Evolutionary conservation across 1,139 yeast genomes (phyloP), one percentile per base, ranked within the genome.

Genomic region (Hemisphaericaspora subhashii): DNA sequence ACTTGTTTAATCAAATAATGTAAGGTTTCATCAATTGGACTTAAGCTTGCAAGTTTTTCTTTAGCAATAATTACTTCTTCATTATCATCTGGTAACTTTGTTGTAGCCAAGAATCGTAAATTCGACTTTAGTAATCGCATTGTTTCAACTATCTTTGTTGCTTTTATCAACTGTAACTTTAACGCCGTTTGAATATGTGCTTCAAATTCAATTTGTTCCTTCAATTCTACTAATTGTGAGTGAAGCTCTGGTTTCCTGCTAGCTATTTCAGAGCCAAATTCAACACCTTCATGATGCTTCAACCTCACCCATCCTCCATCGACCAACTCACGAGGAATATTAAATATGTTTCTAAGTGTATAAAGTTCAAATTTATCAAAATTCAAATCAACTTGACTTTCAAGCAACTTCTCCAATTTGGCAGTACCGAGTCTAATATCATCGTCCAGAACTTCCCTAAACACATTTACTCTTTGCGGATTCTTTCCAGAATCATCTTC

Each of bases 321-420:
- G 1, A 85, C 70, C 31, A 87, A 64, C n/a, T 84, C 86, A 4
- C 62, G 63, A 0, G 96, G 96, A 11, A 90, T 66, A 9, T 77
- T 75, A 41, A 90, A 69, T 15, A 90, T 78, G 57, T 90, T 90
- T 52, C 96, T 64, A 38, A 88, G 63, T 4, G 87, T 78, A 57
- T 89, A 90, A 26, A 89, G 66, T 64, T 90, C 98, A 54, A 87
- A 83, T 58, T 83, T 83, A 60, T 90, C 97, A 58, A 88, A 89
- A 55, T 86, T 86, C 51, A 74, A 74, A 61, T 89, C 96, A n/a
- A 89, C 86, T 3, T 81, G 75, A 43, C 79, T 77, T 53, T 87
- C 96, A 41, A 90, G 57, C 31, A 86, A 62, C 0, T 92, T 81
- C 53, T 89, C 97, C 33, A 90, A 64, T 52, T 84, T 82, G 1